A percentile compares a stretch with the other conserved stretches of the same genome.
phyloP scores from a whole-genome alignment of 1,284 basidiomycete genomes.

The Rhizopogon parksii region DNA sequence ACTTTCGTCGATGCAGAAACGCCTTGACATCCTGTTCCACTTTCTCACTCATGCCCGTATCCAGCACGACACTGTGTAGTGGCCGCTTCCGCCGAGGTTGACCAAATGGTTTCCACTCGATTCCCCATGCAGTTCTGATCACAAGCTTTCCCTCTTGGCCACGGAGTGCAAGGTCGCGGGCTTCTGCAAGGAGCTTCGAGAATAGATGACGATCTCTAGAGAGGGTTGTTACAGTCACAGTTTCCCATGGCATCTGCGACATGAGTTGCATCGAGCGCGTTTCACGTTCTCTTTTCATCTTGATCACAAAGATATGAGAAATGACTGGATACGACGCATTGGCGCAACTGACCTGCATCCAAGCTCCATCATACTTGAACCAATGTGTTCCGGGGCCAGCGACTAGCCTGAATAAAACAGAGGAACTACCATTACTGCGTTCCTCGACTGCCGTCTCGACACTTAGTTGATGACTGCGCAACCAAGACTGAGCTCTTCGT shows the following conservation, averaged over 20 bases:
- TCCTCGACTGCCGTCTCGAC: constrained; percentile 90
- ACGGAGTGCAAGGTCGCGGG: constrained; percentile 79
- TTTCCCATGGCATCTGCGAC: constrained; percentile 96
- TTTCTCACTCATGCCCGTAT: constrained; percentile 70
- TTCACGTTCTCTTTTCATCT: constrained; percentile 93
- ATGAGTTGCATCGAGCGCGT: constrained; percentile 88
- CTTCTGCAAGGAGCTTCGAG: constrained; percentile 77
- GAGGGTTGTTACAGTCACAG: constrained; percentile 89
- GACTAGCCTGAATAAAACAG: constrained; percentile 86
- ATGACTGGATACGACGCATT: constrained; percentile 5
- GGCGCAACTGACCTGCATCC: constrained; percentile 77
- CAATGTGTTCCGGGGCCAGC: constrained; percentile 95
- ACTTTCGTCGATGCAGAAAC: constrained; percentile 80
- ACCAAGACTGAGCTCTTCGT: constrained; percentile 39
- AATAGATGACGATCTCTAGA: constrained; percentile 82
- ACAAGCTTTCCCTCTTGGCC: constrained; percentile 92
- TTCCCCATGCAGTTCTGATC: constrained; percentile 94
- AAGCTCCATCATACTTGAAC: constrained; percentile 84
- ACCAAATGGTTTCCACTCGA: constrained; percentile 95
- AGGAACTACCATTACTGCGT: constrained; percentile 81
- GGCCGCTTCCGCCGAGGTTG: constrained; percentile 85
- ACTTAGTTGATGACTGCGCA: constrained; percentile 85
- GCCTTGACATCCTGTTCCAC: constrained; percentile 77
- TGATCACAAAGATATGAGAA: constrained; percentile 12
- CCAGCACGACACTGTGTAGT: constrained; percentile 87